phyloP scores from a whole-genome alignment of 768 basidiomycete species.

The Calocybe indica region DNA sequence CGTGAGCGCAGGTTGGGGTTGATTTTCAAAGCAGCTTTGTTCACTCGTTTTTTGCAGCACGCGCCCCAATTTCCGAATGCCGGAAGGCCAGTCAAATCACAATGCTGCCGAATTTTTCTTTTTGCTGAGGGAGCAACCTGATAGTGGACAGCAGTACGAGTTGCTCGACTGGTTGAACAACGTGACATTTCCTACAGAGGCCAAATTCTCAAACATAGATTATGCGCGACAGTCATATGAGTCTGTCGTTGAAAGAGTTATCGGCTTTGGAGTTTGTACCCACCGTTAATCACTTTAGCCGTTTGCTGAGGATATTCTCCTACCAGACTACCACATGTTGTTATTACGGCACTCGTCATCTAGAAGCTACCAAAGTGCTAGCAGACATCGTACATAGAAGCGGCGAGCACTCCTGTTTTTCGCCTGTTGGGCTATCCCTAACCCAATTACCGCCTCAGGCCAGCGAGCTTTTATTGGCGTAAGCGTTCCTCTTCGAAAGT shows the following conservation, averaged over 20 bases:
- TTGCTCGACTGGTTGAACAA: constrained; percentile 85
- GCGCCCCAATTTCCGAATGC: constrained; percentile 77
- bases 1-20: constrained; percentile 36
- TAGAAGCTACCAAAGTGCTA: constrained; percentile 73
- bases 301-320: constrained; percentile 1
- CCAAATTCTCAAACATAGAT: constrained; percentile 58
- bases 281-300: constrained; percentile 2
- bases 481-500: constrained; percentile 20
- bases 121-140: background rate
- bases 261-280: constrained; percentile 68
- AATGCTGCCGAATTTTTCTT: background rate
- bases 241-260: constrained; percentile 62
- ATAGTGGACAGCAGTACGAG: constrained; percentile 78
- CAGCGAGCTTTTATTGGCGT: constrained; percentile 87
- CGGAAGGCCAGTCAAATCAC: constrained; percentile 39
- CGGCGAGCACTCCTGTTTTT: constrained; percentile 34
- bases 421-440: background rate
- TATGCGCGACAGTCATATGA: constrained; percentile 71
- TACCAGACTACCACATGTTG: constrained; percentile 90
- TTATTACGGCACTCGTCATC: constrained; percentile 82
- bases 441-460: constrained; percentile 30
- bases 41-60: constrained; percentile 40
- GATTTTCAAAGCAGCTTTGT: background rate
- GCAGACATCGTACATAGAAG: constrained; percentile 65
- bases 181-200: constrained; percentile 86